phyloP scores from a whole-genome alignment of 306 rosid genomes.

The Luffa acutangula region DNA sequence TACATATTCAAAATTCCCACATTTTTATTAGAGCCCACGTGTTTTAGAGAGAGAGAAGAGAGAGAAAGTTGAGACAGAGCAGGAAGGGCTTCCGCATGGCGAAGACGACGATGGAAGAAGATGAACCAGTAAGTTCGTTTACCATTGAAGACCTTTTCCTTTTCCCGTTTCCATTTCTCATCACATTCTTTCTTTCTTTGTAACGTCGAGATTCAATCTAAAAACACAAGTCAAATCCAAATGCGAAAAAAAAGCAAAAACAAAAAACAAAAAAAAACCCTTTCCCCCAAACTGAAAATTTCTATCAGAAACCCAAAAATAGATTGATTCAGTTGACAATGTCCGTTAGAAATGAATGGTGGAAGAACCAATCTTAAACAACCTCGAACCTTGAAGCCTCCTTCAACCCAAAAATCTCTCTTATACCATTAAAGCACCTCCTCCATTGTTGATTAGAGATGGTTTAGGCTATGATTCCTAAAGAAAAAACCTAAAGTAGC shows the following conservation, averaged over 20 bases:
- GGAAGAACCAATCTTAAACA: not conserved
- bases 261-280: not conserved
- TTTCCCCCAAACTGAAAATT: not conserved
- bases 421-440: slow-evolving; percentile 5
- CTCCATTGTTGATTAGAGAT: slow-evolving; percentile 17
- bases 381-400: not conserved
- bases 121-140: not conserved
- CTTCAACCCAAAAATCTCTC: slow-evolving; percentile 6
- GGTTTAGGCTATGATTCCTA: slow-evolving; percentile 13
- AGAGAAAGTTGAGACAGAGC: not conserved
- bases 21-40: not conserved
- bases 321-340: not conserved
- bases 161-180: not conserved
- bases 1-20: not conserved
- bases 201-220: not conserved
- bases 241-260: not conserved
- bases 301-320: not conserved
- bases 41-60: not conserved
- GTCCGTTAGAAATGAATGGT: not conserved
- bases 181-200: not conserved
- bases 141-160: not conserved
- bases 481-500: slow-evolving; percentile 7
- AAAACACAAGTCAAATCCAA: not conserved
- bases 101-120: not conserved
- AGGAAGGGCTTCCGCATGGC: too few relatives aligned